phyloP scores from a whole-genome alignment of 805 yeast species.

The Starmera caribaea region DNA sequence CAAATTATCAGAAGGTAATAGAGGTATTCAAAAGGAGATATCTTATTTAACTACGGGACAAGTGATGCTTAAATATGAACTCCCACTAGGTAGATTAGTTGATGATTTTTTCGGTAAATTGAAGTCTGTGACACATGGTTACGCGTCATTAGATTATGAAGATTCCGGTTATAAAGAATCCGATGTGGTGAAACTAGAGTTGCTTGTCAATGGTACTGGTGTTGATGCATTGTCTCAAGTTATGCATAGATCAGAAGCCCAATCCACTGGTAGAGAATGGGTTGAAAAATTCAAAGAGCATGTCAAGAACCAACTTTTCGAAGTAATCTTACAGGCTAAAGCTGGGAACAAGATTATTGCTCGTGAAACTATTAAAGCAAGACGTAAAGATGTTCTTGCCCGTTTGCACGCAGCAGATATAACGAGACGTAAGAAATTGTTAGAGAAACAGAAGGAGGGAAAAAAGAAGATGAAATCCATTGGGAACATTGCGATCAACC shows the following conservation, averaged over 20 bases:
- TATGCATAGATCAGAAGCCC: constrained; percentile 74
- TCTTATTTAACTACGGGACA: constrained; percentile 74
- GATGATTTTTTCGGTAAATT: constrained; percentile 94
- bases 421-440: constrained; percentile 77
- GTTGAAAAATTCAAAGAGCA: constrained; percentile 75
- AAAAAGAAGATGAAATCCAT: constrained; percentile 73
- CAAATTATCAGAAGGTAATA: constrained; percentile 70
- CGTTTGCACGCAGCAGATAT: constrained; percentile 90
- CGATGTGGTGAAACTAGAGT: constrained; percentile 78
- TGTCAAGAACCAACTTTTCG: constrained; percentile 75
- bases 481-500: constrained; percentile 71
- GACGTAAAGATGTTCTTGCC: constrained; percentile 90
- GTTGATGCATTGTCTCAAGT: constrained; percentile 91
- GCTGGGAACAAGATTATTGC: constrained; percentile 77
- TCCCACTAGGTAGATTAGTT: constrained; percentile 84
- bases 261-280: constrained; percentile 66
- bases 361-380: constrained; percentile 87
- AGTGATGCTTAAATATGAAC: constrained; percentile 64
- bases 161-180: constrained; percentile 80
- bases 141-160: constrained; percentile 90
- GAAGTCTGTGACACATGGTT: constrained; percentile 84
- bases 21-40: constrained; percentile 77
- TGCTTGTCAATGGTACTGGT: constrained; percentile 79
- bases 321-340: constrained; percentile 85
- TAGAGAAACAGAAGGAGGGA: constrained; percentile 88